Evolutionary conservation across 352 stramenopile genomes (phyloP), one percentile per base, ranked within the genome.

Genomic region (Phytophthora ramorum): DNA sequence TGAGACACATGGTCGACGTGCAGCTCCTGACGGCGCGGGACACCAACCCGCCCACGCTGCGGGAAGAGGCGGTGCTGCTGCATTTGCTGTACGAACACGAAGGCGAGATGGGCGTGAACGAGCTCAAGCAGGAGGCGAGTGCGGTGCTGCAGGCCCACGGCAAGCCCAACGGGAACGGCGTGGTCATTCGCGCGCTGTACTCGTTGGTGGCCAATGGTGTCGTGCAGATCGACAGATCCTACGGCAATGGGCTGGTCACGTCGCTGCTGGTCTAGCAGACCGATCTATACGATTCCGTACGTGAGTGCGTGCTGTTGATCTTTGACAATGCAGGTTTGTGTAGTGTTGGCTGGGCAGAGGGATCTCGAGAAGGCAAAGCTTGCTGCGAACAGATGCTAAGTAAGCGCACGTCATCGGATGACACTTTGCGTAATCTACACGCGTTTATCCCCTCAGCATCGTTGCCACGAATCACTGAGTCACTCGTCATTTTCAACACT

Each of bases 221-320:
- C 6, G 81, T 92, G 62, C 83, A 90, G 57, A 88, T 90, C 53
- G 83, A 92, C 57, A 73, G 83, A 9, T 88, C 79, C 3, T 85
- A 81, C 47, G 78, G 79, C 26, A 84, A 85, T 41, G 83, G 83
- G 0, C 72, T 92, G 20, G 81, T 90, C 24, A 92, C 83, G 5
- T 88, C 74, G 7, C 55, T 92, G 16, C 65, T 92, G 26, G 71
- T 92, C 8, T 92, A 71, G n/a, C n/a, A 60, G 26, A 46, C 14
- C 40, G 37, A 43, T 43, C 35, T 43, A 43, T 8, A 43, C 14
- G 19, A 43, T 4, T 43, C 14, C 24, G 24, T 28, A 28, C 5
- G 24, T 28, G 24, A 28, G 24, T 28, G 24, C 3, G 5, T 28
- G 24, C 5, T 28, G 5, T 28, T 43, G 24, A 28, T 5, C 24